These are phyloP conservation scores for Benincasa hispida DNA, from an alignment of 306 rosid species.

Conservation along the genomic window DNA sequence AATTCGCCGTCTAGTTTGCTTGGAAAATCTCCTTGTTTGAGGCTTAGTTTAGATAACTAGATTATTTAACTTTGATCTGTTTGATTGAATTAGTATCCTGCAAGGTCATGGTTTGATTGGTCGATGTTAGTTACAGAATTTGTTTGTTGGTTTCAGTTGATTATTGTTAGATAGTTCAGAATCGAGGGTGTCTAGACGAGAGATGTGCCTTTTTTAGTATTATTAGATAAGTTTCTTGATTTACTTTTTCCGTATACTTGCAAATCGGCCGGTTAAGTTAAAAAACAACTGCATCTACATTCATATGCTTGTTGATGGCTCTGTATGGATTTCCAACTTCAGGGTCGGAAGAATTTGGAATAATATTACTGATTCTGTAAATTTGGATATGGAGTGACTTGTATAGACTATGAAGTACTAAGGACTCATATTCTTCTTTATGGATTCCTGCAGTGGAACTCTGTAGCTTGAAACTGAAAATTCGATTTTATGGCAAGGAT, in stretches of 20 bases:
- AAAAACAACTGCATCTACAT: not conserved
- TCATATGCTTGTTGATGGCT: not conserved
- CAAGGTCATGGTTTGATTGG: not conserved
- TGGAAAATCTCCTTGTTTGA: not conserved
- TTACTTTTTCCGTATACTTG: not conserved
- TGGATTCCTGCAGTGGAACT: constrained; percentile 8
- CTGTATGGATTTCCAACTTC: not conserved
- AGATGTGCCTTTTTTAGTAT: not conserved
- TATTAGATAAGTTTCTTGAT: not conserved
- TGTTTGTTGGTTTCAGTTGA: not conserved
- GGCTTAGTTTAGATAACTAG: not conserved
- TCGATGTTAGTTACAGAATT: not conserved
- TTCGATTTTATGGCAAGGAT: constrained; percentile 48
- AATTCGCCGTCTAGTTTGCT: not conserved
- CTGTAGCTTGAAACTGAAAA: constrained; percentile 9
- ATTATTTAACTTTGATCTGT: not conserved
- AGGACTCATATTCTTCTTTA: not conserved
- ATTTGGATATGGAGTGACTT: not conserved
- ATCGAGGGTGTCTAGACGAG: not conserved
- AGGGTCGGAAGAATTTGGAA: not conserved
- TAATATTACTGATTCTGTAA: not conserved
- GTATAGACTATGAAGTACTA: not conserved
- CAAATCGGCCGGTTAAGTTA: not conserved
- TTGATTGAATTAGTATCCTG: not conserved
- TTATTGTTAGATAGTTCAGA: not conserved